These are phyloP conservation scores for Aspergillus tamarii DNA, from an alignment of 2,329 filamentous ascomycete genomes.

Conservation along the genomic window DNA sequence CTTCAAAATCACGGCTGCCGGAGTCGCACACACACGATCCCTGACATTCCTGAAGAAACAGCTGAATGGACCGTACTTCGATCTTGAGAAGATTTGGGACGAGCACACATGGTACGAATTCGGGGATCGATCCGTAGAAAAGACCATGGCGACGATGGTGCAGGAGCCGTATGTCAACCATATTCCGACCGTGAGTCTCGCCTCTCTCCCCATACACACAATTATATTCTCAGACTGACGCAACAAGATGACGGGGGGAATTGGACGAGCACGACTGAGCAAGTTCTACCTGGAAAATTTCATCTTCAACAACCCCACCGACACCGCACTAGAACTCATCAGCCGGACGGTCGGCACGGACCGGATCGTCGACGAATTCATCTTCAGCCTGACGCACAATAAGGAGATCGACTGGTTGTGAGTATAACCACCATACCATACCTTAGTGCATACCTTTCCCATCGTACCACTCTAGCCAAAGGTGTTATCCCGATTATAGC, in stretches of 20 bases:
- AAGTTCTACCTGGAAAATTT: conserved; percentile 75
- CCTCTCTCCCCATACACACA: neutral
- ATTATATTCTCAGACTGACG: neutral
- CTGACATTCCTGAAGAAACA: conserved; percentile 67
- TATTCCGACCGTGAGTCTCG: conserved; percentile 62
- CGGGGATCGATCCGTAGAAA: conserved; percentile 66
- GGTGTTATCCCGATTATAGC: neutral
- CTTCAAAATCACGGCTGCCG: conserved; percentile 59
- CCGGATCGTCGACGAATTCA: conserved; percentile 71
- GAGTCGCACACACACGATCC: conserved; percentile 67
- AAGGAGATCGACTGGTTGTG: conserved; percentile 70
- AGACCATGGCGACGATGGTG: conserved; percentile 82
- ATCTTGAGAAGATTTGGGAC: conserved; percentile 78
- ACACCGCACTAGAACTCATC: conserved; percentile 69
- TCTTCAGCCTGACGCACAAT: conserved; percentile 67
- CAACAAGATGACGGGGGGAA: conserved; percentile 61
- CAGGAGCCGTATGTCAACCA: conserved; percentile 79
- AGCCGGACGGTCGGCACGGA: conserved; percentile 74
- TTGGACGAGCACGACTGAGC: conserved; percentile 65
- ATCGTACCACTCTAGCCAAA: no score
- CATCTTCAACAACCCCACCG: conserved; percentile 71
- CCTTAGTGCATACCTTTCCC: neutral
- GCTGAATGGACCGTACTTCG: conserved; percentile 68
- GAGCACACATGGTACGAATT: conserved; percentile 77
- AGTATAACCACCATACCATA: conserved; percentile 31